Conservation (phyloP, 1,139 yeast genomes). For the Yamadazyma friedrichii region DNA sequence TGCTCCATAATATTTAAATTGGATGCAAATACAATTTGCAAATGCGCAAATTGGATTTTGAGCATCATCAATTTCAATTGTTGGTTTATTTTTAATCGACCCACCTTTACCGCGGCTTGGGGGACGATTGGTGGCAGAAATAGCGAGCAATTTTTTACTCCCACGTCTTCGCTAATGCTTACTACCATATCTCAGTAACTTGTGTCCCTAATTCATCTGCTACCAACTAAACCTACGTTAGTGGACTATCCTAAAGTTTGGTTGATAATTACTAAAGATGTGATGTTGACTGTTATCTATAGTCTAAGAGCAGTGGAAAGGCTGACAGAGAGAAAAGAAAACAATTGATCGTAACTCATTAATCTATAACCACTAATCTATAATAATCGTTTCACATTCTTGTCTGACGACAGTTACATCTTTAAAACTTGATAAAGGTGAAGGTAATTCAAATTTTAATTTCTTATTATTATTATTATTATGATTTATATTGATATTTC, state of each 20-base stretch:
- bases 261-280: too few species aligned
- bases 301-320: too few species aligned
- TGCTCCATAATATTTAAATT: constrained; percentile 22
- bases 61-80: background rate
- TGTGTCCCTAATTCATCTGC: too few species aligned
- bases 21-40: constrained; percentile 4
- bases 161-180: too few species aligned
- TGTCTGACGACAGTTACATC: constrained; percentile 11
- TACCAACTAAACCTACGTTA: too few species aligned
- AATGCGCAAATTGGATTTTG: background rate
- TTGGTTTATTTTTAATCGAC: background rate
- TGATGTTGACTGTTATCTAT: too few species aligned
- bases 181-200: too few species aligned
- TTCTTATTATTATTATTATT: constrained; percentile 5
- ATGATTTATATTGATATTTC: constrained; percentile 10
- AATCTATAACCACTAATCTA: background rate
- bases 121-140: too few species aligned
- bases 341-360: constrained; percentile 1
- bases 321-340: background rate
- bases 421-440: constrained; percentile 23
- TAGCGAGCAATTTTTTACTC: too few species aligned
- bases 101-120: background rate
- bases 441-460: constrained; percentile 18
- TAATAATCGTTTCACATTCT: constrained; percentile 2
- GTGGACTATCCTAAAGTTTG: too few species aligned